Evolutionary conservation across 2,329 filamentous ascomycete genomes (phyloP), one percentile per base, ranked within the genome.

Genomic region (Fusarium sp.): DNA sequence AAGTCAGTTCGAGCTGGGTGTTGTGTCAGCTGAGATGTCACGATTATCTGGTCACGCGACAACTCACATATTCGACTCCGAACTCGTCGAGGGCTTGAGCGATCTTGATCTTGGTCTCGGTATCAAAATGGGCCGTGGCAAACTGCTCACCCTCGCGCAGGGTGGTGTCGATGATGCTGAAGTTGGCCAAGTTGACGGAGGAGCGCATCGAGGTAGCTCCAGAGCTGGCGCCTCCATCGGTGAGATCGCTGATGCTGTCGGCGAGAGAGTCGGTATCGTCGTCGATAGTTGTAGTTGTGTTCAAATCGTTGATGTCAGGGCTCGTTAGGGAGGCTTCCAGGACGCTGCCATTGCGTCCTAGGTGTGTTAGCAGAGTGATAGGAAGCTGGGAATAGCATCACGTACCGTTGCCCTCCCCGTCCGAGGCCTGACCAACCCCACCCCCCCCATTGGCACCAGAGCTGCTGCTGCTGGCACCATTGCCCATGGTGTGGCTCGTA

Each of bases 91-190:
- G 22, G 8, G 78, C 74, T 27, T 59, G 62, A 2, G 78, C 75
- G 47, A 78, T 78, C 66, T 76, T 69, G 47, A 79, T 65, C 77
- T 79, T 79, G 52, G 67, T 73, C n/a, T 62, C 89, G 61, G 91
- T 94, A 79, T 94, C 91, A 82, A 96, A 97, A 86, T 91, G 92
- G 78, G 91, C 91, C 82, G 92, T 94, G 83, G 92, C 92, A 78
- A 91, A 78, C 62, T 77, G 77, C 60, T 79, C 77, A 13, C 77
- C 77, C 68, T 79, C 77, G 13, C 77, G 66, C 18, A 79, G 65
- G 6, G 77, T 79, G 33, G 69, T 75, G 58, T 78, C 77, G 31
- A 78, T 77, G 69, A 78, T 76, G 45, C 62, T 69, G 45, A 78
- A 79, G 66, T 78, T 76, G 71, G 70, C 47, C 18, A 79, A 52